These are phyloP conservation scores for Capsicum pubescens DNA, from an alignment of 257 asterid species.

Conservation along the genomic window DNA sequence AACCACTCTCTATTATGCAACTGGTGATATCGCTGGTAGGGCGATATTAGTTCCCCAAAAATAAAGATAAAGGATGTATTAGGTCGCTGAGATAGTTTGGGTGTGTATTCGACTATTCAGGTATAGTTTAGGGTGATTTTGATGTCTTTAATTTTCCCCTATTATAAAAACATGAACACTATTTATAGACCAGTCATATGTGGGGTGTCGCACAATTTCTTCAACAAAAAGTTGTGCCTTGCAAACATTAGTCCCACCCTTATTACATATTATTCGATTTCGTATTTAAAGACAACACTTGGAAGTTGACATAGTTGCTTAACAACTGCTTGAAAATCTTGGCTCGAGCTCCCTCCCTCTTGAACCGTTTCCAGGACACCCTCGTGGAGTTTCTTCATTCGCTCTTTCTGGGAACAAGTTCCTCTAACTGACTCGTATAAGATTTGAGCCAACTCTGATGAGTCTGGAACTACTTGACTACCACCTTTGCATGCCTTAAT, in stretches of 20 bases:
- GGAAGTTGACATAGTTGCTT: slow-evolving; percentile 34
- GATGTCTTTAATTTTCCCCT: too few species aligned
- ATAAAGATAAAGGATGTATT: too few species aligned
- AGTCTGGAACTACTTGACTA: slow-evolving; percentile 41
- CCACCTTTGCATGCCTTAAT: slow-evolving; percentile 64
- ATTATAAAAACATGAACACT: too few species aligned
- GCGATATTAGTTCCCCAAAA: too few species aligned
- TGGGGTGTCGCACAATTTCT: too few species aligned
- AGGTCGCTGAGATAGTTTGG: too few species aligned
- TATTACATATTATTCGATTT: not conserved
- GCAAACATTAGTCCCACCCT: not conserved
- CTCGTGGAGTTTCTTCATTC: slow-evolving; percentile 15
- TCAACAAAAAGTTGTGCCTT: too few species aligned
- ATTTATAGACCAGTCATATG: too few species aligned
- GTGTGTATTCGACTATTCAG: too few species aligned
- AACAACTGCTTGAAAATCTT: slow-evolving; percentile 47
- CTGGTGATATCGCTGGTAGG: too few species aligned
- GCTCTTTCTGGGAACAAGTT: slow-evolving; percentile 13
- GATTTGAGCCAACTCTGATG: slow-evolving; percentile 41
- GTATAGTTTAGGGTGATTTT: too few species aligned
- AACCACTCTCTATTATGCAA: too few species aligned
- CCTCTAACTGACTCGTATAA: slow-evolving; percentile 44
- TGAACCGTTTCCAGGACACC: slow-evolving; percentile 49
- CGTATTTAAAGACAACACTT: not conserved
- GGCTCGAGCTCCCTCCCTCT: slow-evolving; percentile 60